Evolutionary conservation across 257 asterid species (phyloP), one percentile per base, ranked within the genome.

Genomic region (Rhazya stricta): DNA sequence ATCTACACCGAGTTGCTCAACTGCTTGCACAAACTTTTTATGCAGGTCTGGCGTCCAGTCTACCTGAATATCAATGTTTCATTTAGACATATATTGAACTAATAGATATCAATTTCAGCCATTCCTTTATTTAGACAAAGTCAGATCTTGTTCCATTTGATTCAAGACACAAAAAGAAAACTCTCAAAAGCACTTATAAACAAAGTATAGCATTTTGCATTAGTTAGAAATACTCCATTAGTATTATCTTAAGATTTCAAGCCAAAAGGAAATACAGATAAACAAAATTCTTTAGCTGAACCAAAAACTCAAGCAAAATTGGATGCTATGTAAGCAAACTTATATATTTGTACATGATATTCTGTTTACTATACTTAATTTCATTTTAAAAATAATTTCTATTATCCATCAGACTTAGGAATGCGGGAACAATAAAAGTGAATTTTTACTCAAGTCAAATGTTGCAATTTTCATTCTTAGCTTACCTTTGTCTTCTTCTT

Each of bases 41-140:
- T 83, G 88, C 19, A 86, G 79, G 78, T 86, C 88, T 41, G 88
- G 78, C 29, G 88, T 81, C 89, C 89, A 86, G 74, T 83, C 88
- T 70, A 86, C 85, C 89, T 86, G 84, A 79, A 72, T 45, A 50
- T 19, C 37, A 36, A 77, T 5, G 9, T 69, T 39, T 16, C 25
- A 46, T 9, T 37, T 13, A 72, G 23, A 50, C 37, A 41, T 63
- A 9, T 9, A 54, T 23, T 43, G 34, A 8, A 29, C n/a, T 3
- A 9, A 11, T 5, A 32, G 48, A 34, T 58, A 69, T 68, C 32
- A 68, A 60, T 60, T 60, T 62, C 69, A 16, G n/a, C 30, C 25
- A 5, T 0, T 12, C 34, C 41, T 61, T 29, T 15, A 61, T 23
- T 61, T 61, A 30, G 23, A 60, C 34, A 60, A 60, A 13, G 67